A percentile compares a stretch with the other conserved stretches of the same genome.
phyloP scores from a whole-genome alignment of 352 stramenopile species.

The Saprolegnia diclina region DNA sequence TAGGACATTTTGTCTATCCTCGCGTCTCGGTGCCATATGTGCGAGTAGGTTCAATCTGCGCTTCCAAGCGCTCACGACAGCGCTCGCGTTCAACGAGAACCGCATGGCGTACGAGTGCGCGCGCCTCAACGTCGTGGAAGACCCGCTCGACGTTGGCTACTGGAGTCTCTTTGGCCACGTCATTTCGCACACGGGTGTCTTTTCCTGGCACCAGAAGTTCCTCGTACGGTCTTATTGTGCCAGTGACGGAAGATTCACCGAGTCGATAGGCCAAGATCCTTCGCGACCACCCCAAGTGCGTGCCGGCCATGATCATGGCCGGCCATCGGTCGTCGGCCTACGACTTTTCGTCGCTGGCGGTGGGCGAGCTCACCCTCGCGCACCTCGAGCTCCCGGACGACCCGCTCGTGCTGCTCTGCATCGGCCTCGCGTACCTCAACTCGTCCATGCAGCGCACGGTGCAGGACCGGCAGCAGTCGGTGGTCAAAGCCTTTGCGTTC shows the following conservation, averaged over 20 bases:
- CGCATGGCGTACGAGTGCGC: slow-evolving; percentile 85
- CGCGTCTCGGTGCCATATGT: too few species aligned
- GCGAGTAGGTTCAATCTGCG: slow-evolving; percentile 53
- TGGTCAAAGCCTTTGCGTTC: slow-evolving; percentile 82
- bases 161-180: slow-evolving; percentile 83
- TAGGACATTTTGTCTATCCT: too few species aligned
- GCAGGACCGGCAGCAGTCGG: slow-evolving; percentile 76
- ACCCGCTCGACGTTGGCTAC: slow-evolving; percentile 70
- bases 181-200: slow-evolving; percentile 76
- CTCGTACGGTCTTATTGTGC: slow-evolving; percentile 25
- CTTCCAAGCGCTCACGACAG: slow-evolving; percentile 77
- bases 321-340: slow-evolving; percentile 77
- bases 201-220: slow-evolving; percentile 86
- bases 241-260: not conserved
- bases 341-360: slow-evolving; percentile 79
- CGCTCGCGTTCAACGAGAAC: slow-evolving; percentile 78
- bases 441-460: slow-evolving; percentile 83
- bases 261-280: slow-evolving; percentile 51
- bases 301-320: slow-evolving; percentile 70
- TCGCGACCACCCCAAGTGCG: slow-evolving; percentile 66
- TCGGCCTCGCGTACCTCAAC: slow-evolving; percentile 74
- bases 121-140: slow-evolving; percentile 81
- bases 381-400: slow-evolving; percentile 72
- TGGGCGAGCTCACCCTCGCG: slow-evolving; percentile 78
- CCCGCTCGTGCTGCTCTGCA: slow-evolving; percentile 76